Evolutionary conservation across 441 rosid species (phyloP), one percentile per base, ranked within the genome.

Genomic region (Iberis amara): DNA sequence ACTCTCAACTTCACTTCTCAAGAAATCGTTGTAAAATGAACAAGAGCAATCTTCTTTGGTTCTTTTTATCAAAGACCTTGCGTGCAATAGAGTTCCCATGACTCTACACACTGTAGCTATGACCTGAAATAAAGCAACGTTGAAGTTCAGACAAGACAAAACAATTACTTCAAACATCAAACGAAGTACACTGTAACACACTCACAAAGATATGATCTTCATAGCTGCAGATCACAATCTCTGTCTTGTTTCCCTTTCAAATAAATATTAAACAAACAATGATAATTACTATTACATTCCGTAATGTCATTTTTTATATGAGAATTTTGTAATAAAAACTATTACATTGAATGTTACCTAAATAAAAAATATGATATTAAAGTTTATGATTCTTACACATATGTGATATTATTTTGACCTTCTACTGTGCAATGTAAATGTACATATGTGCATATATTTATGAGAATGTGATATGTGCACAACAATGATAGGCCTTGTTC

Each of bases 201-300:
- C 96, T 82, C 65, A 90, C 97, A 64, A 85, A 75, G 65, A 75
- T 66, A 69, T 87, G 85, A 59, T 87, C 96, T 10, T 82, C 95
- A 57, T 85, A 87, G 30, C 79, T 61, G 75, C 81, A 79, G 59
- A 87, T 60, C 14, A 83, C 83, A 26, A 85, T 30, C 59, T 90
- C 94, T 18, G 92, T 87, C 49, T 76, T 80, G 81, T 79, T 78
- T 39, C 82, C 95, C 96, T 90, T 75, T 53, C 33, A 73, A 60
- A 10, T 39, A 74, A 13, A 32, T 39, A 18, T 38, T 1, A 39
- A 11, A 47, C 39, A 37, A 14, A 26, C n/a, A 21, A 46, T 18
- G 21, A 3, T 1, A 18, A 18, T 18, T 18, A 18, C 21, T 18
- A n/a, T n/a, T n/a, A n/a, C n/a, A n/a, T n/a, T n/a, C n/a, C n/a